These are phyloP conservation scores for Trichosporon faecale DNA, from an alignment of 1,284 basidiomycete genomes.

Conservation along the genomic window DNA sequence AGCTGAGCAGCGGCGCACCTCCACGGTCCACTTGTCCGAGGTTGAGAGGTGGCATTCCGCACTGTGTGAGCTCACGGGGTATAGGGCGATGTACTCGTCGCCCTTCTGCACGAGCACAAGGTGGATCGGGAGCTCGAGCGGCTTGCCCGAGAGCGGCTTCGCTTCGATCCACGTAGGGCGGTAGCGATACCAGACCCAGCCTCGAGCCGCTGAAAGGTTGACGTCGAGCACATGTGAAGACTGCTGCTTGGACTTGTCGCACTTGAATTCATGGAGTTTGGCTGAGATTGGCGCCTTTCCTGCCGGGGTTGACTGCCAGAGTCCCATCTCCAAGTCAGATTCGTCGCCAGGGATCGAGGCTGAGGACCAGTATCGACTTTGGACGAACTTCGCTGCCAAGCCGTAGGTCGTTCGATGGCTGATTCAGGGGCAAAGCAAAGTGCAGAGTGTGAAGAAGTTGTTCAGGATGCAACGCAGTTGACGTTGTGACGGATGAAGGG, in stretches of 20 bases:
- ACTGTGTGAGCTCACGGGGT: slow-evolving; percentile 13
- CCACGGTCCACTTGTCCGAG: background rate
- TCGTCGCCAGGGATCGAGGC: no score
- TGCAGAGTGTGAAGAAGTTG: no score
- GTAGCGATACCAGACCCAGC: slow-evolving; percentile 21
- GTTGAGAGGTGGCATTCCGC: slow-evolving; percentile 3
- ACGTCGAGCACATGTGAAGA: background rate
- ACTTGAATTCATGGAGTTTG: background rate
- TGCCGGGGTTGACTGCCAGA: background rate
- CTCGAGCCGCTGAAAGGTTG: background rate
- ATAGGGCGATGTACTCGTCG: slow-evolving; percentile 10
- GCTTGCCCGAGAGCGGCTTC: background rate
- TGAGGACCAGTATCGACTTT: no score
- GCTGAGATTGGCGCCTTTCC: background rate
- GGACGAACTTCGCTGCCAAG: no score
- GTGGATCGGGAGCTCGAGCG: slow-evolving; percentile 12
- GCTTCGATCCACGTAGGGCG: slow-evolving; percentile 22
- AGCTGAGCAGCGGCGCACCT: background rate
- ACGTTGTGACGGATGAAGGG: no score
- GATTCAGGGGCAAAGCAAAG: no score
- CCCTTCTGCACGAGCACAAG: slow-evolving; percentile 10
- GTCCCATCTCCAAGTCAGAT: background rate
- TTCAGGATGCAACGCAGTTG: no score
- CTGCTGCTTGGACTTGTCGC: background rate
- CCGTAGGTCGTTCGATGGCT: no score